Conservation (phyloP, 164 flowering plant genomes). For the Vitis rotundifolia region DNA sequence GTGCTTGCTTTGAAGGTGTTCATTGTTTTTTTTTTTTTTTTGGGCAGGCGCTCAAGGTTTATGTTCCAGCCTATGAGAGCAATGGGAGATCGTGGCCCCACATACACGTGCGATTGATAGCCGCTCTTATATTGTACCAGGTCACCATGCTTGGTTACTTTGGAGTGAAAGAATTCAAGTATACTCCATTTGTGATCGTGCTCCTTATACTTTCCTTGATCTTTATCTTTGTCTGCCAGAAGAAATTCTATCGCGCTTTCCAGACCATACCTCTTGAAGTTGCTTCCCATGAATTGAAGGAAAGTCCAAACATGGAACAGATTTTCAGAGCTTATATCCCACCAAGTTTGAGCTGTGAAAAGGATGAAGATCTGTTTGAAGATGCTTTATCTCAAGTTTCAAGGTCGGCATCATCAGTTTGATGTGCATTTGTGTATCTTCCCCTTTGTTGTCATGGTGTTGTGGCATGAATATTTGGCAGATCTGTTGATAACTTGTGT, state of each 20-base stretch:
- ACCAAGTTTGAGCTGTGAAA: conserved; percentile 65
- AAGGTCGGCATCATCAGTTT: conserved; percentile 27
- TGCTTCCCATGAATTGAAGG: conserved; percentile 44
- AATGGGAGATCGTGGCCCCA: conserved; percentile 98
- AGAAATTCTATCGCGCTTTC: conserved; percentile 67
- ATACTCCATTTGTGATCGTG: conserved; percentile 49
- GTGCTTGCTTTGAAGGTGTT: not conserved
- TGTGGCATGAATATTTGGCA: too few relatives aligned
- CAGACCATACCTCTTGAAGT: conserved; percentile 66
- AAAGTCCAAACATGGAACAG: conserved; percentile 60
- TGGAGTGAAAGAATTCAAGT: conserved; percentile 46
- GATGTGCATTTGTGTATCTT: conserved; percentile 10
- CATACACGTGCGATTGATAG: conserved; percentile 63
- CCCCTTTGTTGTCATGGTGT: not conserved
- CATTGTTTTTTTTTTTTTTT: not conserved
- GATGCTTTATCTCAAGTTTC: conserved; percentile 47
- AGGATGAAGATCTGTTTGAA: conserved; percentile 58
- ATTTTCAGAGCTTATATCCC: conserved; percentile 68
- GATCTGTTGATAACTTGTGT: too few relatives aligned
- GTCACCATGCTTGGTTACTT: conserved; percentile 80
- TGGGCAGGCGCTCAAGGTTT: conserved; percentile 89
- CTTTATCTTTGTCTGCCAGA: conserved; percentile 51
- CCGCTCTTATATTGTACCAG: conserved; percentile 71
- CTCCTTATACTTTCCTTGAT: conserved; percentile 58
- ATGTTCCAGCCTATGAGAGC: conserved; percentile 87